Evolutionary conservation across 805 yeast genomes (phyloP).

Genomic region (Starmerella ratchasimensis): DNA sequence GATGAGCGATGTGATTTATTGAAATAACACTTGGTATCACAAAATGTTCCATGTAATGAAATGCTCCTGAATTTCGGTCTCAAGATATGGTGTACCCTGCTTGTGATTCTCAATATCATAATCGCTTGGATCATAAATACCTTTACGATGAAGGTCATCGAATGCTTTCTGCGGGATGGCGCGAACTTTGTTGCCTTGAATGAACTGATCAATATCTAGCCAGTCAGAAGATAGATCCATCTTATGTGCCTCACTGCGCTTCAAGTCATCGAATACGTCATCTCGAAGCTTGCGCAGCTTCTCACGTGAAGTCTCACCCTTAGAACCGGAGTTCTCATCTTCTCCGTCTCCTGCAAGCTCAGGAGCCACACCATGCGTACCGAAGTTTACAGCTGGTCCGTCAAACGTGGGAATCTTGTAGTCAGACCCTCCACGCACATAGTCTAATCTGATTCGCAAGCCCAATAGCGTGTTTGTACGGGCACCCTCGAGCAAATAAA

Average conservation of each 20-base stretch:
- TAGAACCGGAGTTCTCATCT: neutral
- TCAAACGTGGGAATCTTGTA: slow-evolving; percentile 28
- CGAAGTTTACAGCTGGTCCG: slow-evolving; percentile 36
- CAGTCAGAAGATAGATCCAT: slow-evolving; percentile 1
- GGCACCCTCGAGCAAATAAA: slow-evolving; percentile 57
- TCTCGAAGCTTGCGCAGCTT: slow-evolving; percentile 8
- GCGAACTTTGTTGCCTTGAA: slow-evolving; percentile 6
- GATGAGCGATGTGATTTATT: too few relatives aligned
- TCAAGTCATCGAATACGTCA: slow-evolving; percentile 7
- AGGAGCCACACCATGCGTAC: slow-evolving; percentile 20
- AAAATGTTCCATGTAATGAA: slow-evolving; percentile 8
- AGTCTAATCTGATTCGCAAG: slow-evolving; percentile 40
- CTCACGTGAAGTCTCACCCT: slow-evolving; percentile 1
- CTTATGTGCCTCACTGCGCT: neutral
- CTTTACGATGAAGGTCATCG: slow-evolving; percentile 3
- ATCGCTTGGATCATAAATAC: slow-evolving; percentile 1
- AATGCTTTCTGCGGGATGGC: neutral
- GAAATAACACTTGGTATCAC: too few relatives aligned
- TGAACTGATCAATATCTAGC: slow-evolving; percentile 9
- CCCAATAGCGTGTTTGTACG: slow-evolving; percentile 51
- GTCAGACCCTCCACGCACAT: slow-evolving; percentile 34
- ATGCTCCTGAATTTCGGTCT: slow-evolving; percentile 15
- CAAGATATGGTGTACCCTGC: slow-evolving; percentile 15
- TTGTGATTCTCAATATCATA: slow-evolving; percentile 4
- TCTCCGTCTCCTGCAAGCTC: slow-evolving; percentile 1